Conservation (phyloP, 2,329 filamentous ascomycete species). For the Colletotrichum navitas region DNA sequence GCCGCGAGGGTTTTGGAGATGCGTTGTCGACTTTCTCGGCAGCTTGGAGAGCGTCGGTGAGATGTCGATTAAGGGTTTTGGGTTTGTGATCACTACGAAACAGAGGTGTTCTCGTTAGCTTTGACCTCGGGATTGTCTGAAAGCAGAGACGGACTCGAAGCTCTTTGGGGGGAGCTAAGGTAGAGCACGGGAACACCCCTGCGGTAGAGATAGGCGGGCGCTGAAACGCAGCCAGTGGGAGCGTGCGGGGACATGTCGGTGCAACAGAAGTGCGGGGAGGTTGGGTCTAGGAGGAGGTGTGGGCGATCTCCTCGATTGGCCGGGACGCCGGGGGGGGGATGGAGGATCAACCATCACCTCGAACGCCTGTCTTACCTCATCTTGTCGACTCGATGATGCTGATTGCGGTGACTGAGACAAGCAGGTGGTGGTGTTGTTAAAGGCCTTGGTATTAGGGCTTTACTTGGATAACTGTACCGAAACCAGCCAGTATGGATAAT, state of each 20-base stretch:
- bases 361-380: slow-evolving; percentile 37
- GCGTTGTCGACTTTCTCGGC: slow-evolving; percentile 8
- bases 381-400: slow-evolving; percentile 25
- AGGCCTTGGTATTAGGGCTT: neutral
- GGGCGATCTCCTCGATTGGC: slow-evolving; percentile 37
- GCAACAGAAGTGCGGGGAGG: slow-evolving; percentile 40
- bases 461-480: neutral
- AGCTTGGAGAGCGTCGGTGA: slow-evolving; percentile 32
- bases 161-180: slow-evolving; percentile 37
- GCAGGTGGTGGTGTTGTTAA: slow-evolving; percentile 12
- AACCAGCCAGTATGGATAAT: slow-evolving; percentile 2
- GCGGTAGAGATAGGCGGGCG: slow-evolving; percentile 25
- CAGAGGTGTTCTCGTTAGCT: slow-evolving; percentile 32
- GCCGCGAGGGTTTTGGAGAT: slow-evolving; percentile 7
- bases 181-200: slow-evolving; percentile 41
- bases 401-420: slow-evolving; percentile 10
- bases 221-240: slow-evolving; percentile 40
- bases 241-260: slow-evolving; percentile 37
- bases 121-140: slow-evolving; percentile 23
- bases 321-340: slow-evolving; percentile 20
- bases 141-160: slow-evolving; percentile 39
- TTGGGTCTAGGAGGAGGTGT: slow-evolving; percentile 33
- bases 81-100: slow-evolving; percentile 13
- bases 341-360: slow-evolving; percentile 19
- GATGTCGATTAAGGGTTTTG: slow-evolving; percentile 33